These are phyloP conservation scores for Heterobasidion irregulare DNA, from an alignment of 1,284 basidiomycete genomes.

Conservation along the genomic window DNA sequence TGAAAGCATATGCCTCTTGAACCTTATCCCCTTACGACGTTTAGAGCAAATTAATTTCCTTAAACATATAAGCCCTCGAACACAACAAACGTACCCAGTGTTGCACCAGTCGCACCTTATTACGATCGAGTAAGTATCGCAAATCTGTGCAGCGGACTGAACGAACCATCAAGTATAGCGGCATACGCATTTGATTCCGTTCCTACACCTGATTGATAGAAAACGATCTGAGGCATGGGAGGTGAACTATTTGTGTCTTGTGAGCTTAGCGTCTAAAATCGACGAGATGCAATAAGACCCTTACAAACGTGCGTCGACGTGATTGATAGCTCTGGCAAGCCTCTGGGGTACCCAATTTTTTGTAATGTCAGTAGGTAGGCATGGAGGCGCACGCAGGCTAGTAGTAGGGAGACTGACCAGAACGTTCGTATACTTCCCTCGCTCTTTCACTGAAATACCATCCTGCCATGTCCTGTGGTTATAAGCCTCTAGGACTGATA, in stretches of 20 bases:
- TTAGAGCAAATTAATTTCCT: conserved; percentile 3
- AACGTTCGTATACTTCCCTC: conserved; percentile 56
- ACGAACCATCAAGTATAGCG: conserved; percentile 24
- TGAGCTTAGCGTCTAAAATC: not conserved
- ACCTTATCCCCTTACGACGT: conserved; percentile 48
- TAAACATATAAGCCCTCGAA: not conserved
- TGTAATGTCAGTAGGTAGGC: not conserved
- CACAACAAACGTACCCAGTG: conserved; percentile 35
- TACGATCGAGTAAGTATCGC: not conserved
- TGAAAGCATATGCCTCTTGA: conserved; percentile 67
- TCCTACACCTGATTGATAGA: conserved; percentile 65
- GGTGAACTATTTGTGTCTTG: conserved; percentile 22
- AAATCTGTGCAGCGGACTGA: not conserved
- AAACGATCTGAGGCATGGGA: conserved; percentile 55
- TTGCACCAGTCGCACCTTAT: conserved; percentile 49
- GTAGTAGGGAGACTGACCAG: conserved; percentile 30
- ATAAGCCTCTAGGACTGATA: not conserved
- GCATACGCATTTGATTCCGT: conserved; percentile 51
- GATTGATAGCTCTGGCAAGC: conserved; percentile 45
- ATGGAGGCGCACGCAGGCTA: too few species aligned
- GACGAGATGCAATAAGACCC: conserved; percentile 9
- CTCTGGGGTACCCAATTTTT: conserved; percentile 22
- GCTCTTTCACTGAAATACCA: conserved; percentile 34
- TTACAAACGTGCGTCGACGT: conserved; percentile 44
- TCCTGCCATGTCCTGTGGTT: conserved; percentile 31